phyloP scores from a whole-genome alignment of 2,329 filamentous ascomycete genomes.

The Alternaria solani region DNA sequence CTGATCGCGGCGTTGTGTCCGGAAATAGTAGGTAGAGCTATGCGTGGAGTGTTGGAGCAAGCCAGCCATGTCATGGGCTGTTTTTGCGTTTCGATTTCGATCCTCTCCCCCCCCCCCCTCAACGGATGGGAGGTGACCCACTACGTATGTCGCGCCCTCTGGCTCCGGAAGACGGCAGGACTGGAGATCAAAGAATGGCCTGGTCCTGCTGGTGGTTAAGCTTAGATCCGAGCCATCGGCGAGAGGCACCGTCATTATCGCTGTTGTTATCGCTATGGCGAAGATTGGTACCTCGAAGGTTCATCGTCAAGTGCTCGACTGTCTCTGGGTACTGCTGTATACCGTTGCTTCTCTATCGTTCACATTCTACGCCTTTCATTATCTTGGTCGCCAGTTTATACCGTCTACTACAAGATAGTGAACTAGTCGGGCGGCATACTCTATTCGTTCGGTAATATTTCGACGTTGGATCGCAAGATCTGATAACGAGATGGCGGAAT shows the following conservation, averaged over 20 bases:
- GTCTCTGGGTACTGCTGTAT: constrained; percentile 31
- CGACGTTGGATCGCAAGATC: not conserved
- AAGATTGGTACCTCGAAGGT: constrained; percentile 17
- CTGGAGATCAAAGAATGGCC: constrained; percentile 12
- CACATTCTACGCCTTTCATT: constrained; percentile 18
- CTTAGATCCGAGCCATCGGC: constrained; percentile 50
- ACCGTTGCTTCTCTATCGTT: constrained; percentile 28
- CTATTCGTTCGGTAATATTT: not conserved
- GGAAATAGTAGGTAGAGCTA: constrained; percentile 21
- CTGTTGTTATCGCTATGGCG: constrained; percentile 19
- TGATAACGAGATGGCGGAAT: constrained; percentile 31
- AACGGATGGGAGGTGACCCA: constrained; percentile 2
- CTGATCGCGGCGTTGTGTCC: constrained; percentile 26
- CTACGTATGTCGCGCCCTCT: constrained; percentile 11
- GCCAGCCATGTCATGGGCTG: constrained; percentile 18
- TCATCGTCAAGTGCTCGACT: constrained; percentile 22
- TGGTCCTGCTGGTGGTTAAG: constrained; percentile 1
- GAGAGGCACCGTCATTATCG: constrained; percentile 19
- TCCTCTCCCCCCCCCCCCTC: too few relatives aligned
- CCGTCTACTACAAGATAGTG: constrained; percentile 17
- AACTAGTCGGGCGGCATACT: not conserved
- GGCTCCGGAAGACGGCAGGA: constrained; percentile 10
- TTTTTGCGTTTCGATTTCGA: not conserved
- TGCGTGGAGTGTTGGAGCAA: constrained; percentile 5
- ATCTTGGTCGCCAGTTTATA: constrained; percentile 20